Base-by-base conservation (phyloP, 1,139 yeast genomes). In the Debaryomycetaceae sp. region DNA sequence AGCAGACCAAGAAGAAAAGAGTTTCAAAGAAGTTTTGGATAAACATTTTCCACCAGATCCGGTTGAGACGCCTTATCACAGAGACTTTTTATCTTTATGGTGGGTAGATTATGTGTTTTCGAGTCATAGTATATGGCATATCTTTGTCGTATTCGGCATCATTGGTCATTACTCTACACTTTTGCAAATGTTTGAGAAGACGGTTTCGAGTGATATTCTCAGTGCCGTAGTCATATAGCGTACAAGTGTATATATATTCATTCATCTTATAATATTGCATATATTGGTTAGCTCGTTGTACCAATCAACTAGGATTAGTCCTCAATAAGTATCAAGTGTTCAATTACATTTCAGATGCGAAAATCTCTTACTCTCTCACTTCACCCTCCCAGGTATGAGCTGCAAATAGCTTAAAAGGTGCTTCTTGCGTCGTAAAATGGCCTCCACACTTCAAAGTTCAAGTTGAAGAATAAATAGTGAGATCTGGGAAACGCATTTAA, bases 61-160 rank as follows among this genome's bases (percentile, higher is more conserved):
- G 3, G 60, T 58, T 0, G 50, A 55, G 23, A 74, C 83, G 1
- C 72, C 74, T 6, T 68, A 72, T 51, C 63, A 64, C 37, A 60
- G 63, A 34, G 81, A 68, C 52, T 83, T 83, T 63, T 68, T 72
- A 56, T 85, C 87, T 30, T 74, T 83, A 58, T 93, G 85, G 95
- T 90, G 96, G 93, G 85, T 84, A 7, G 95, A 86, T 56, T 86
- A 85, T 61, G 64, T 76, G 27, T 73, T 83, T 48, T 77, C 82
- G 34, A 88, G 97, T 42, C 99, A 93, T 65, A 90, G 89, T 58
- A 70, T 93, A 34, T 93, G 99, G 99, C 99, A 93, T 65, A 63
- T 89, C 14, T 88, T 87, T 60, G 99, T 93, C 37, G 79, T 93
- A 35, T 76, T 87, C 35, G 99, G 99, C 2, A 81, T 90, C 23